Percentiles rank a stretch among this genome's conserved stretches.
Conservation (phyloP, 192 early-diverging fungal genomes). For the Backusella circina region DNA sequence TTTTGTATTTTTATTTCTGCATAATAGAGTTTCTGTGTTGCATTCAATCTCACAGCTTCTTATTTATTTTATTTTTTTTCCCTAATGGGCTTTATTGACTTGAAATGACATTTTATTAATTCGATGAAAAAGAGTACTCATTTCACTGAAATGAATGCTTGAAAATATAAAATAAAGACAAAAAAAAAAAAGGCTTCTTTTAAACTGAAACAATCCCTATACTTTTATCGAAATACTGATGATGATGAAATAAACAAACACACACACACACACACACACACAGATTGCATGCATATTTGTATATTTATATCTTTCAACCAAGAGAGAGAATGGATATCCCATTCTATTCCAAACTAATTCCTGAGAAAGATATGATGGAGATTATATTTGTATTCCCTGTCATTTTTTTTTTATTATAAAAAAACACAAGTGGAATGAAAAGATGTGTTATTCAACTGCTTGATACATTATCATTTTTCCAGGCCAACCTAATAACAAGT, state of each 20-base stretch:
- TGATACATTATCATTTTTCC: constrained; percentile 18
- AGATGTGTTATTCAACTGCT: neutral
- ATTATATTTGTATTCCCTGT: neutral
- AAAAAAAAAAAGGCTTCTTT: neutral
- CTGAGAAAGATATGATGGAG: neutral
- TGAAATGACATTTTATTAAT: too few species aligned
- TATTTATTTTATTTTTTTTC: neutral
- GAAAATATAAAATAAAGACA: neutral
- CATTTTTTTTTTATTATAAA: neutral
- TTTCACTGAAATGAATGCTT: too few species aligned
- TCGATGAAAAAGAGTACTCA: too few species aligned
- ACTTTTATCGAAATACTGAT: too few species aligned
- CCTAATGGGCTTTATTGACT: too few species aligned
- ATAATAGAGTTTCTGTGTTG: neutral
- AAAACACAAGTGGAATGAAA: neutral
- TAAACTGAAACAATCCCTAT: too few species aligned
- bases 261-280: neutral
- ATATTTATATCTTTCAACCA: neutral
- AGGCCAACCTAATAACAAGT: constrained; percentile 4
- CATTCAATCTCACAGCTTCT: too few species aligned
- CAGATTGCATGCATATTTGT: neutral
- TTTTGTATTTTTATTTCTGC: neutral
- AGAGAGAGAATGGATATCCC: neutral
- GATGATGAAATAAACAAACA: neutral
- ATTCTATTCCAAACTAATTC: neutral